A percentile compares a stretch with the other conserved stretches of the same genome.
Evolutionary conservation across 202 grass and related monocot species (phyloP).

Genomic region (Eragrostis tef): DNA sequence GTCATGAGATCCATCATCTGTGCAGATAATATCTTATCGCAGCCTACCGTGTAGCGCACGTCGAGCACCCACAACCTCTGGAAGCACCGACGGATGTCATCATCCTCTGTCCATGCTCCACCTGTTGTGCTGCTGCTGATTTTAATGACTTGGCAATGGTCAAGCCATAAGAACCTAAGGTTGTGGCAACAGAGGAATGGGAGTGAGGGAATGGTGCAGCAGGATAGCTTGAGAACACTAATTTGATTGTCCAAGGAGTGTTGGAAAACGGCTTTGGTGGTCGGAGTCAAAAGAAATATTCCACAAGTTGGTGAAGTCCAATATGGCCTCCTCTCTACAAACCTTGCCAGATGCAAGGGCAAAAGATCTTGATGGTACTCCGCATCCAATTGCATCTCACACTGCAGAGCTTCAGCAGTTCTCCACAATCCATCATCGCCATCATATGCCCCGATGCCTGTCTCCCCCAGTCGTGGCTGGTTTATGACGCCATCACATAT

Average conservation of each 20-base stretch:
- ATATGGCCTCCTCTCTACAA: neutral
- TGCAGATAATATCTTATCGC: neutral
- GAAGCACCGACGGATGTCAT: neutral
- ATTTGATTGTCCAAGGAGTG: no score
- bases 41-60: neutral
- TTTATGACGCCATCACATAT: no score
- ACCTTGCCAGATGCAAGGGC: neutral
- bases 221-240: no score
- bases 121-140: no score
- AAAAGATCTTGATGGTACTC: neutral
- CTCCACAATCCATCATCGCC: neutral
- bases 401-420: neutral
- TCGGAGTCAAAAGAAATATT: neutral
- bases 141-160: neutral
- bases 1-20: neutral
- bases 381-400: neutral
- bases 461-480: no score
- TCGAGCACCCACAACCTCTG: constrained; percentile 4
- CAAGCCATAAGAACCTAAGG: constrained; percentile 3
- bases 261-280: neutral
- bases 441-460: no score
- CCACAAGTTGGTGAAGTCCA: neutral
- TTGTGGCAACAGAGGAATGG: neutral
- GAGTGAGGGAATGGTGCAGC: neutral
- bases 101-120: neutral